A percentile compares a stretch with the other conserved stretches of the same genome.
Evolutionary conservation across 345 rosid species (phyloP).

Genomic region (Limnanthes douglasii): DNA sequence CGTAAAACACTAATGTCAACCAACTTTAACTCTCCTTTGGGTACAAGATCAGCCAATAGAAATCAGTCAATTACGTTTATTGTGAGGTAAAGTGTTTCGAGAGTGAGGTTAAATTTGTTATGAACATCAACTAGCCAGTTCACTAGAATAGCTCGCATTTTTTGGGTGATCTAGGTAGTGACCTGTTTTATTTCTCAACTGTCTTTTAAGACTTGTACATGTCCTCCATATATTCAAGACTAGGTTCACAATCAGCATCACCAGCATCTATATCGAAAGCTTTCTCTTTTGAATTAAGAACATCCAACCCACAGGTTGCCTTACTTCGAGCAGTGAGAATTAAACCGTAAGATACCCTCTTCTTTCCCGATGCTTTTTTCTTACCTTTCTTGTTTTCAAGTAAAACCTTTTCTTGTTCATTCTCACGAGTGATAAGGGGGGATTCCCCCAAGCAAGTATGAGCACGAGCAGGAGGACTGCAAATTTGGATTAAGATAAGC

Average conservation of each 20-base stretch:
- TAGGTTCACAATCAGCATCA: slow-evolving; percentile 48
- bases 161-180: slow-evolving; percentile 49
- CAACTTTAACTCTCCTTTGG: slow-evolving; percentile 62
- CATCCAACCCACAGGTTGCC: slow-evolving; percentile 65
- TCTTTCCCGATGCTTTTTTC: too few species aligned
- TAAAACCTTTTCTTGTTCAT: neutral
- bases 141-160: slow-evolving; percentile 74
- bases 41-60: slow-evolving; percentile 43
- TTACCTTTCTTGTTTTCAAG: slow-evolving; percentile 3
- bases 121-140: slow-evolving; percentile 92
- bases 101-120: slow-evolving; percentile 64
- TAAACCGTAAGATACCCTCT: slow-evolving; percentile 40
- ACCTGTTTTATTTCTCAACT: slow-evolving; percentile 44
- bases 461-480: too few species aligned
- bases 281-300: slow-evolving; percentile 18
- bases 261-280: slow-evolving; percentile 45
- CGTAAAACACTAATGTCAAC: slow-evolving; percentile 78
- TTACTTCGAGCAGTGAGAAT: slow-evolving; percentile 86
- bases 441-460: too few species aligned
- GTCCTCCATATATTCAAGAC: slow-evolving; percentile 81
- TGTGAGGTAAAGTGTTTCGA: slow-evolving; percentile 76
- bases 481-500: too few species aligned
- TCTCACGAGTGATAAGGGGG: neutral
- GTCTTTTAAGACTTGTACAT: slow-evolving; percentile 67
- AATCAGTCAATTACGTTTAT: slow-evolving; percentile 67